Base-by-base conservation (phyloP, 2,329 filamentous ascomycete species). In the Nakataea oryzae region DNA sequence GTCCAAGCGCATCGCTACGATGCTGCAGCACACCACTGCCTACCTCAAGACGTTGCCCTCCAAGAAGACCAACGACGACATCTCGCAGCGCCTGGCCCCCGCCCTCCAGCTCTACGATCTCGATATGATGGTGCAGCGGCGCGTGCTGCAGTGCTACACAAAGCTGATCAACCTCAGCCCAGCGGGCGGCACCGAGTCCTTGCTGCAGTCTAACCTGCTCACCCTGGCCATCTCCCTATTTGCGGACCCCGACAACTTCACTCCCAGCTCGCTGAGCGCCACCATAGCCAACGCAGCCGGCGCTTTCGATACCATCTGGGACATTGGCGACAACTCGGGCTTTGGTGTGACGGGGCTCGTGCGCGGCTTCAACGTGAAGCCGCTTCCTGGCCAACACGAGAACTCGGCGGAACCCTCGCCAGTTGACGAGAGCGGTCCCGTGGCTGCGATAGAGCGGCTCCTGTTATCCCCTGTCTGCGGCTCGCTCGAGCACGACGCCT, bases 241-340 rank as follows among this genome's bases (percentile, higher is more conserved):
- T 73, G 91, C 95, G 0, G 93, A 97, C 69, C 92, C 93, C 0
- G 91, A 96, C 63, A 91, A 91, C 69, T 96, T 96, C 70, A 86
- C 86, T 0, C 87, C 90, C 21, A 93, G 86, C 68, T 93, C 92
- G 1, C 74, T 97, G 58, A 96, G 93, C 69, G 89, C 91, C 17
- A 91, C 93, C 0, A 97, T 99, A 69, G 93, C 93, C 24, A 95
- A 88, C 67, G 90, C 93, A 21, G 90, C 92, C 1, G 91, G 90
- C 7, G 89, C 86, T 3, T 97, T 97, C 69, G 95, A 99, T 69
- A 93, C 87, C 0, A 85, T 99, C 54, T 99, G 95, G 95, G 93
- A 97, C 65, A 85, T 96, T 8, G 89, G 87, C 11, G 95, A 99
- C 72, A 97, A 97, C 70, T 93, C 88, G 68, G 93, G 93, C 1